Evolutionary conservation across 2,329 filamentous ascomycete genomes (phyloP).

Genomic region (Talaromyces sp.): DNA sequence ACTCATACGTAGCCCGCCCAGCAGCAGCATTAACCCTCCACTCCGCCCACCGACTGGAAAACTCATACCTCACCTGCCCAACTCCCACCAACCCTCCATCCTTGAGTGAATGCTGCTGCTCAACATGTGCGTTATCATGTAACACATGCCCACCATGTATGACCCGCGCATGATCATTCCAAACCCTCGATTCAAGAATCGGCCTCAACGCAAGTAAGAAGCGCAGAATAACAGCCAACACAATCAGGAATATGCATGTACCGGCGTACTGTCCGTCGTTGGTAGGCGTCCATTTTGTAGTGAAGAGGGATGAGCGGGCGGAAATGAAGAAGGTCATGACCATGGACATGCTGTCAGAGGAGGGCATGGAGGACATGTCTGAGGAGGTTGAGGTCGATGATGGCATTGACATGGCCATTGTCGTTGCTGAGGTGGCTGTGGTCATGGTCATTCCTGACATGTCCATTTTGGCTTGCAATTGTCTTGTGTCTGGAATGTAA

Average conservation of each 20-base stretch:
- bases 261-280: slow-evolving; percentile 73
- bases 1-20: slow-evolving; percentile 66
- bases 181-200: slow-evolving; percentile 47
- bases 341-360: slow-evolving; percentile 21
- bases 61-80: slow-evolving; percentile 21
- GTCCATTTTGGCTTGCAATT: background rate
- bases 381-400: slow-evolving; percentile 20
- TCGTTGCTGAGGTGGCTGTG: slow-evolving; percentile 12
- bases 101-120: background rate
- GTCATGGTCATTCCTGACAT: slow-evolving; percentile 18
- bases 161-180: slow-evolving; percentile 23
- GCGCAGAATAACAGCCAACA: slow-evolving; percentile 69
- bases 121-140: background rate
- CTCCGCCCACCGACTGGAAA: slow-evolving; percentile 25
- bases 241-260: slow-evolving; percentile 86
- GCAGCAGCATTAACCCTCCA: slow-evolving; percentile 81
- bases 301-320: slow-evolving; percentile 64
- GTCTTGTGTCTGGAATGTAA: background rate
- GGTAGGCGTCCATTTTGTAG: slow-evolving; percentile 69
- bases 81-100: background rate
- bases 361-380: slow-evolving; percentile 7
- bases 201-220: slow-evolving; percentile 68
- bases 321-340: slow-evolving; percentile 46
- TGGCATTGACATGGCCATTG: slow-evolving; percentile 22
- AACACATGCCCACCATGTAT: slow-evolving; percentile 3